phyloP scores from a whole-genome alignment of 1,284 basidiomycete genomes.

The Cryptococcus sp. region DNA sequence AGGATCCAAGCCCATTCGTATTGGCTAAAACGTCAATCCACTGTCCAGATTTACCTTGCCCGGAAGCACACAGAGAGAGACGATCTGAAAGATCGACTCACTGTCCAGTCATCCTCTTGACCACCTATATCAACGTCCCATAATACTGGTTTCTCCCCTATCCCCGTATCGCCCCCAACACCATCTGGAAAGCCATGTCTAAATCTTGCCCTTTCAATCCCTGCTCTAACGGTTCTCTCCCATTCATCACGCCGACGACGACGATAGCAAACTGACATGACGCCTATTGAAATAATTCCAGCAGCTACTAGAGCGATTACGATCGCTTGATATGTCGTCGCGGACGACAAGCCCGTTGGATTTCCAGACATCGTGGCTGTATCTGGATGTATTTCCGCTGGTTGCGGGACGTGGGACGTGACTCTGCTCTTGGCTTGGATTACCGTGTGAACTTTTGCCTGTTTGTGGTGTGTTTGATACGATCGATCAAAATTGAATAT shows the following conservation, averaged over 20 bases:
- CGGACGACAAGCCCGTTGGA: not conserved
- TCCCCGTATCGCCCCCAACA: not conserved
- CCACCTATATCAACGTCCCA: not conserved
- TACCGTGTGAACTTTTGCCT: too few relatives aligned
- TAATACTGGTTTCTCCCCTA: not conserved
- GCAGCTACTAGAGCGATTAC: conserved; percentile 15
- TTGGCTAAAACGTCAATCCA: too few relatives aligned
- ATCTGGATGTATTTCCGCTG: too few relatives aligned
- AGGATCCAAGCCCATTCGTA: not conserved
- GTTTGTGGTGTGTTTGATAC: too few relatives aligned
- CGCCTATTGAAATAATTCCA: conserved; percentile 12
- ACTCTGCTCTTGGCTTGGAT: too few relatives aligned
- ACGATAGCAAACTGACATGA: conserved; percentile 12
- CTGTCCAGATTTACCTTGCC: too few relatives aligned
- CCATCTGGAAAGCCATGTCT: not conserved
- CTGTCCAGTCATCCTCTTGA: not conserved
- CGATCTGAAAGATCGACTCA: too few relatives aligned
- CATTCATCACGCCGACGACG: conserved; percentile 5
- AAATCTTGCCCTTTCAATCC: conserved; percentile 2
- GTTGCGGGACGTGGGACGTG: too few relatives aligned
- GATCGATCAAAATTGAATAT: too few relatives aligned
- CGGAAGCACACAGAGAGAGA: not conserved
- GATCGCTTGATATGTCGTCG: conserved; percentile 13
- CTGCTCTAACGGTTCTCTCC: not conserved
- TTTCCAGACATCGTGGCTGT: not conserved